phyloP scores from a whole-genome alignment of 768 basidiomycete genomes.

The Rubroboletus pulcherrimus region DNA sequence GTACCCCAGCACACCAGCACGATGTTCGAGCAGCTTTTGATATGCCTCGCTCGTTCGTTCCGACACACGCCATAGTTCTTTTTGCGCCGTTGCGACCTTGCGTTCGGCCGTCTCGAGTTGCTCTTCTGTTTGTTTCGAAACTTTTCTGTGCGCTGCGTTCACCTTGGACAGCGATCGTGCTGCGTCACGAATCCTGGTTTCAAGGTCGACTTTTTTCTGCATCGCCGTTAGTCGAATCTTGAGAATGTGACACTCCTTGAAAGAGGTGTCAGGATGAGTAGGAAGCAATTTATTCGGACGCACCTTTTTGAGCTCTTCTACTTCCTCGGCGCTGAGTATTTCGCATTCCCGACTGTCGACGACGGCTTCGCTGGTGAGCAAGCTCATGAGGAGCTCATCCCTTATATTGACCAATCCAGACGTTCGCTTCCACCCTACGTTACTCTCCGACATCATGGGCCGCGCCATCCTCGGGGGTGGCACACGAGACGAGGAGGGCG shows the following conservation, averaged over 20 bases:
- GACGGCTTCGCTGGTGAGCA: constrained; percentile 90
- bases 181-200: constrained; percentile 87
- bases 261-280: background rate
- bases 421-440: constrained; percentile 38
- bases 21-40: constrained; percentile 70
- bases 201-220: constrained; percentile 71
- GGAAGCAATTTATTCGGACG: constrained; percentile 24
- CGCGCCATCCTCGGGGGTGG: constrained; percentile 31
- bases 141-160: constrained; percentile 51
- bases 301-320: constrained; percentile 70
- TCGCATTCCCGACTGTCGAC: constrained; percentile 85
- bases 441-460: constrained; percentile 36
- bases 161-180: constrained; percentile 70
- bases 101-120: constrained; percentile 71
- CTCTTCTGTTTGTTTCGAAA: constrained; percentile 62
- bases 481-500: constrained; percentile 39
- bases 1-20: constrained; percentile 74
- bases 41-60: constrained; percentile 62
- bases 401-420: constrained; percentile 52
- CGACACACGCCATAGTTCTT: constrained; percentile 65
- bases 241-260: constrained; percentile 72
- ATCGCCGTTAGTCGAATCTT: constrained; percentile 61
- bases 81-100: constrained; percentile 67
- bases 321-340: constrained; percentile 69
- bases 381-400: constrained; percentile 84